A percentile compares a stretch with the other conserved stretches of the same genome.
Conservation (phyloP, 768 basidiomycete species). For the Psilocybe sp. region DNA sequence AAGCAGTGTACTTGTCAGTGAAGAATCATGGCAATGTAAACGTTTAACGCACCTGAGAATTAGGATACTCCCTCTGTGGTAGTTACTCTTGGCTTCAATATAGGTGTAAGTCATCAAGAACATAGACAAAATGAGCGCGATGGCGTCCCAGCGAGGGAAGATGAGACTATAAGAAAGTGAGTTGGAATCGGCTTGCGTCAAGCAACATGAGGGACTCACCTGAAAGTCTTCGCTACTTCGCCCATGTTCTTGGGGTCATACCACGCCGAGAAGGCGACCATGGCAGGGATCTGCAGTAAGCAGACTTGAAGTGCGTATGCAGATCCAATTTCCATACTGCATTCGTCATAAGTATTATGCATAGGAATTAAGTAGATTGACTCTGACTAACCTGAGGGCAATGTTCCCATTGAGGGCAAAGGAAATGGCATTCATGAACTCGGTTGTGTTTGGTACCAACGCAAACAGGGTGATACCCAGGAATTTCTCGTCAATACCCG, state of each 20-base stretch:
- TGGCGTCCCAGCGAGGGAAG: conserved; percentile 98
- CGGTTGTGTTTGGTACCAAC: conserved; percentile 96
- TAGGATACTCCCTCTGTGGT: conserved; percentile 94
- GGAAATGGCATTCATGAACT: conserved; percentile 99
- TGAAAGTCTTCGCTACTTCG: conserved; percentile 82
- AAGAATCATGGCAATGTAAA: not conserved
- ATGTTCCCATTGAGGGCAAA: conserved; percentile 98
- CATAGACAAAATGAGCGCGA: conserved; percentile 91
- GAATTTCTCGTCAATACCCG: conserved; percentile 96
- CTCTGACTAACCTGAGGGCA: conserved; percentile 73
- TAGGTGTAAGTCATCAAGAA: conserved; percentile 99
- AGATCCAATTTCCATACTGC: conserved; percentile 98
- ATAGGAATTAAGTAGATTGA: not conserved
- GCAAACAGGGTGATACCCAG: conserved; percentile 96
- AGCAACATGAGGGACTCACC: conserved; percentile 26
- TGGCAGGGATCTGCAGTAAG: conserved; percentile 94
- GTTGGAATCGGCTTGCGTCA: not conserved
- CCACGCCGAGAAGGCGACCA: conserved; percentile 98
- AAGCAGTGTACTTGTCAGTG: conserved; percentile 6
- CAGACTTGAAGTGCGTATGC: conserved; percentile 99
- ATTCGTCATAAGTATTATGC: conserved; percentile 1
- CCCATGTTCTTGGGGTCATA: conserved; percentile 87
- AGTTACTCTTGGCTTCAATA: conserved; percentile 98
- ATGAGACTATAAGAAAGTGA: conserved; percentile 61
- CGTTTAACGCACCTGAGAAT: conserved; percentile 71